phyloP scores from a whole-genome alignment of 768 basidiomycete genomes.

The Mycena alexandri region DNA sequence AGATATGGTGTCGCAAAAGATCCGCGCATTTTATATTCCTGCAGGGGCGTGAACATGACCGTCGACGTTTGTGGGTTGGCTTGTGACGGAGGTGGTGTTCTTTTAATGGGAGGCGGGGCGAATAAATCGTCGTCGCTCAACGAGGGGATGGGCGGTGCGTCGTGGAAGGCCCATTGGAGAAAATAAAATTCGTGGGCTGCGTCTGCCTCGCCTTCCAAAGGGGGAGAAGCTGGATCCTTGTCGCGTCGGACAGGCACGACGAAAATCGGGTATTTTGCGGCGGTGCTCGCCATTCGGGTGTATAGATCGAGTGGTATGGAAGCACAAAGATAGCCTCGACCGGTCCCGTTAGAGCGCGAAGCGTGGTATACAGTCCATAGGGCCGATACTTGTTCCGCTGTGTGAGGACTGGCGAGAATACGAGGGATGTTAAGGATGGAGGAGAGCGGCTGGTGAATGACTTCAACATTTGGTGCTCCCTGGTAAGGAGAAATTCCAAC shows the following conservation, averaged over 20 bases:
- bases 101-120: conserved; percentile 46
- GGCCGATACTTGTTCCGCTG: conserved; percentile 77
- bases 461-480: conserved; percentile 13
- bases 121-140: conserved; percentile 60
- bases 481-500: conserved; percentile 47
- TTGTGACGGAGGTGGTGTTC: conserved; percentile 39
- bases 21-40: conserved; percentile 90
- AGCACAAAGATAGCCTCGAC: conserved; percentile 89
- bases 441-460: conserved; percentile 74
- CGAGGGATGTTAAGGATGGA: conserved; percentile 84
- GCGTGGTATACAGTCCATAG: conserved; percentile 94
- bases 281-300: conserved; percentile 73
- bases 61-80: conserved; percentile 73
- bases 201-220: conserved; percentile 48
- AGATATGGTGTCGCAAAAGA: conserved; percentile 93
- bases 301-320: conserved; percentile 82
- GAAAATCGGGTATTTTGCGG: conserved; percentile 79
- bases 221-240: conserved; percentile 41
- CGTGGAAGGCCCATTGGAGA: conserved; percentile 92
- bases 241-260: conserved; percentile 83
- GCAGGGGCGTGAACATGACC: conserved; percentile 91
- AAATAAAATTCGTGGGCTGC: conserved; percentile 84
- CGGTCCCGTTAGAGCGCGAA: conserved; percentile 82
- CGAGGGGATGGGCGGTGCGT: conserved; percentile 70
- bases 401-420: conserved; percentile 76